A percentile compares a stretch with the other conserved stretches of the same genome.
Conservation (phyloP, 306 rosid species). For the Spatholobus suberectus region DNA sequence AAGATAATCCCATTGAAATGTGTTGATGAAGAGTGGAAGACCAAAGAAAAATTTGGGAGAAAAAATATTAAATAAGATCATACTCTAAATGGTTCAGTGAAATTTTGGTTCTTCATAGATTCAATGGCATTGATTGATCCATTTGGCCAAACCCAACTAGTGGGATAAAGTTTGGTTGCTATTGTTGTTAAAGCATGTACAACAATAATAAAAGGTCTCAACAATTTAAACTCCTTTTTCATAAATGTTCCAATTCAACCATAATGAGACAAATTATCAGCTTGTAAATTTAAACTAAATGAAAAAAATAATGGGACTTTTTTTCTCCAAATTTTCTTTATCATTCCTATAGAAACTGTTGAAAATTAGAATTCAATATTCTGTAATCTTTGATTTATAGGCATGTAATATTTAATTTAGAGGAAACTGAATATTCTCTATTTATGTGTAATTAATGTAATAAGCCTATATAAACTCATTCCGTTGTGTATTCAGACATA, state of each 20-base stretch:
- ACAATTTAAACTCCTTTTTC: not conserved
- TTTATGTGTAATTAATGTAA: too few relatives aligned
- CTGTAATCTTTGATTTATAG: too few relatives aligned
- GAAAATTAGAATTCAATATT: too few relatives aligned
- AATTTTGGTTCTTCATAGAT: not conserved
- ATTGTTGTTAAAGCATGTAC: not conserved
- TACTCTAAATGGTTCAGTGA: not conserved
- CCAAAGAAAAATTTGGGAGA: not conserved
- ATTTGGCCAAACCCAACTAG: not conserved
- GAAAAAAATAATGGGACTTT: not conserved
- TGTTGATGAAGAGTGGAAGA: not conserved
- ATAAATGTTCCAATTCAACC: conserved; percentile 1
- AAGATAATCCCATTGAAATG: not conserved
- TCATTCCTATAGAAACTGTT: not conserved
- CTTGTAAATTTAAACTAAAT: not conserved
- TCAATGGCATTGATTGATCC: not conserved
- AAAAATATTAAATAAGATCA: not conserved
- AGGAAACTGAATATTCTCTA: too few relatives aligned
- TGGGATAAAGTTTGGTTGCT: not conserved
- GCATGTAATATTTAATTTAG: too few relatives aligned
- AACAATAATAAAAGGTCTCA: not conserved
- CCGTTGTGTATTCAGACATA: too few relatives aligned
- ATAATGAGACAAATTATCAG: not conserved
- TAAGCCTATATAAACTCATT: too few relatives aligned
- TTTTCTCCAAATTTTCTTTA: conserved; percentile 6